phyloP scores from a whole-genome alignment of 257 asterid genomes.

The Solanum gracilifrons region DNA sequence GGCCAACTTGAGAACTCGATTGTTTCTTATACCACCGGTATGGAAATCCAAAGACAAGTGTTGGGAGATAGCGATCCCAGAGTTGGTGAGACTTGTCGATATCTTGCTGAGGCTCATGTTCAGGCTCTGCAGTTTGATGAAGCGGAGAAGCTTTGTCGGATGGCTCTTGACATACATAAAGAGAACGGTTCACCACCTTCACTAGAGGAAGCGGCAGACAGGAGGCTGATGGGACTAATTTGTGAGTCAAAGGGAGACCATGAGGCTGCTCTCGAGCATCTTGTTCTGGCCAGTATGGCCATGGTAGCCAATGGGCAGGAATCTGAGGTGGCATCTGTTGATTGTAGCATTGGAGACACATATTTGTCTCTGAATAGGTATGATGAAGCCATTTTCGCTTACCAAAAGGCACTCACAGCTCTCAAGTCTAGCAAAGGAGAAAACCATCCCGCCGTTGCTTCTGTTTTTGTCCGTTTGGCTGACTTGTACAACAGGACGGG shows the following conservation, averaged over 20 bases:
- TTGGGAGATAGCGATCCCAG: constrained; percentile 78
- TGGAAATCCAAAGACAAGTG: constrained; percentile 55
- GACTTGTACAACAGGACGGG: constrained; percentile 80
- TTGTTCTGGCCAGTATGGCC: constrained; percentile 90
- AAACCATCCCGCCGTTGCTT: constrained; percentile 83
- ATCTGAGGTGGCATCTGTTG: constrained; percentile 72
- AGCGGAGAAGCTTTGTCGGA: constrained; percentile 70
- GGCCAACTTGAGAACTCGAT: constrained; percentile 83
- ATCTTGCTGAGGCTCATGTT: constrained; percentile 83
- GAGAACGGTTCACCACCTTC: constrained; percentile 65
- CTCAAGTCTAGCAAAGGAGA: constrained; percentile 82
- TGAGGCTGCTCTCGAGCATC: constrained; percentile 87
- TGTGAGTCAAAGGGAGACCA: constrained; percentile 81
- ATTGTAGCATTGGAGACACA: constrained; percentile 81
- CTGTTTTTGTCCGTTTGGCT: constrained; percentile 81
- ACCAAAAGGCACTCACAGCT: constrained; percentile 78
- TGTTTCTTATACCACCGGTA: constrained; percentile 48
- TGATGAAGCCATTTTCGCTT: constrained; percentile 81
- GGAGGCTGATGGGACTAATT: constrained; percentile 87
- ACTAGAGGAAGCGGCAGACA: constrained; percentile 80
- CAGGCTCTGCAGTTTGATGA: constrained; percentile 89
- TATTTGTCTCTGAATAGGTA: constrained; percentile 69
- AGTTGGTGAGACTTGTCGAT: constrained; percentile 85
- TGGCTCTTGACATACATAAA: constrained; percentile 75
- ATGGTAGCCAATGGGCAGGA: constrained; percentile 89